Evolutionary conservation across 148 eudicot genomes (phyloP), one percentile per base, ranked within the genome.

Genomic region (Heliosperma pusillum): DNA sequence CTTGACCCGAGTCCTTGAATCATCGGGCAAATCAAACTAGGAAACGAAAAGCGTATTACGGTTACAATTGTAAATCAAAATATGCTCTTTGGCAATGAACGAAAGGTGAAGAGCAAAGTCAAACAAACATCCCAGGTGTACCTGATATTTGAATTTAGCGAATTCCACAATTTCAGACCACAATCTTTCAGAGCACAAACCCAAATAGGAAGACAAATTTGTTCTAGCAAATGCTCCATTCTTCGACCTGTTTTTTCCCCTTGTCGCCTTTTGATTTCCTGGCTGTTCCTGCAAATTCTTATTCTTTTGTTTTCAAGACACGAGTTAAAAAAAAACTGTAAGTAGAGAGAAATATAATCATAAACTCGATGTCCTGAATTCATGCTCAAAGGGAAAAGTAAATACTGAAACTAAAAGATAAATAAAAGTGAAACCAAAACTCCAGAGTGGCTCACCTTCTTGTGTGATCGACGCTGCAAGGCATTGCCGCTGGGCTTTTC

Each of bases 61-160:
- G 21, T 63, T 79, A 36, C 36, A 62, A 80, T 66, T 19, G 66
- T 24, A 44, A 77, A 24, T 36, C 24, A 52, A 6, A 20, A 22
- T 15, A n/a, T 22, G 12, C 8, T 2, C 22, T 21, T 1, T 50
- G 21, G 3, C 21, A 7, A 63, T n/a, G 36, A 40, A 56, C 4
- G 24, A 57, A 50, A 16, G 56, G 20, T 26, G 10, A 44, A 79
- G 17, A 69, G 22, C 64, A 10, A 67, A 12, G 17, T 25, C 27
- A 44, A 2, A 62, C 21, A 25, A 69, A 30, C 0, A 29, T 63
- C 74, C 57, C 59, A 19, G 10, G 24, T 68, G 52, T 80, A 96
- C 99, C 99, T 92, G 92, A 88, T 96, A 96, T 80, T 96, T 96
- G 79, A 84, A 70, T 82, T 83, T 89, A n/a, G 97, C 87, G 83